A percentile compares a stretch with the other conserved stretches of the same genome.
These are phyloP conservation scores for Umbelopsis sp. DNA, from an alignment of 192 early-diverging fungal species.

Conservation along the genomic window DNA sequence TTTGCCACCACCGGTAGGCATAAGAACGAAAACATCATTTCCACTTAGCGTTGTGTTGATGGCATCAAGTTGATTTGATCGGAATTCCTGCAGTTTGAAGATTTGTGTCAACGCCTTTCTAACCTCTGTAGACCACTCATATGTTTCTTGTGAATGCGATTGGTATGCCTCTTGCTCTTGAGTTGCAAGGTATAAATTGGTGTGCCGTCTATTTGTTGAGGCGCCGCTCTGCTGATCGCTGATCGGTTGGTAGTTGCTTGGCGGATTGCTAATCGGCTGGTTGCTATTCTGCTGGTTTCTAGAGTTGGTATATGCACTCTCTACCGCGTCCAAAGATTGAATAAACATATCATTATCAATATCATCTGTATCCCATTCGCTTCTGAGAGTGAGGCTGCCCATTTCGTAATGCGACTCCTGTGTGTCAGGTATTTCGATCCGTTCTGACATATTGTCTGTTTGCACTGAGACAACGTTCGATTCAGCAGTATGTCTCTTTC, in stretches of 20 bases:
- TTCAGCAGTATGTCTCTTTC: not conserved
- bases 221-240: too few relatives aligned
- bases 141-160: constrained; percentile 18
- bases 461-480: not conserved
- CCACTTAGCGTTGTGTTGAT: constrained; percentile 86
- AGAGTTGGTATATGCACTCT: not conserved
- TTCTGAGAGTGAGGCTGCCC: not conserved
- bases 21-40: constrained; percentile 91
- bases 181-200: too few relatives aligned
- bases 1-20: constrained; percentile 98
- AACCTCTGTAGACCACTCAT: constrained; percentile 77
- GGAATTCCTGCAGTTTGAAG: constrained; percentile 78
- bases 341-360: constrained; percentile 7
- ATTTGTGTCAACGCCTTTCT: constrained; percentile 61
- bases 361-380: not conserved
- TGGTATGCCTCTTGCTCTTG: not conserved
- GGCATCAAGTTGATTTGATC: constrained; percentile 83
- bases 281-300: not conserved
- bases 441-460: not conserved
- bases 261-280: not conserved
- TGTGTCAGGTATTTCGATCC: not conserved
- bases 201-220: too few relatives aligned
- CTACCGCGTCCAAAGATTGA: not conserved
- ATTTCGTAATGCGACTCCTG: not conserved
- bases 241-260: not conserved